Percentiles rank a stretch among this genome's conserved stretches.
Conservation (phyloP, 257 asterid genomes). For the Verbena officinalis region DNA sequence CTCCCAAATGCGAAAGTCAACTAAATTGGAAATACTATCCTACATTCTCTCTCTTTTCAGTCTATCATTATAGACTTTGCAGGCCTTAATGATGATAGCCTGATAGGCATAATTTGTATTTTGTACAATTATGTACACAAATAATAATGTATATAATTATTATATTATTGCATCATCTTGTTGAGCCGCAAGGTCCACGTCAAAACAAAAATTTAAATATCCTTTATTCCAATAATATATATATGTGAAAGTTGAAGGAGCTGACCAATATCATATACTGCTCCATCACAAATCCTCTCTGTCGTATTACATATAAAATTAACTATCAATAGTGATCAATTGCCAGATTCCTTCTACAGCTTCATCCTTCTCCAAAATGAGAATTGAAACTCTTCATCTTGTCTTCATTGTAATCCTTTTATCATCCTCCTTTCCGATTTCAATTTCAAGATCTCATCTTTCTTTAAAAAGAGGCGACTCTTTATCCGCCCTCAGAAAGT, state of each 20-base stretch:
- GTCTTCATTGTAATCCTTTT: conserved; percentile 16
- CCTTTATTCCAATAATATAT: not conserved
- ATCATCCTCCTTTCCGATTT: conserved; percentile 6
- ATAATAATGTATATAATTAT: too few relatives aligned
- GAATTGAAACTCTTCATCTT: conserved; percentile 13
- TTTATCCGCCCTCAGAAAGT: conserved; percentile 46
- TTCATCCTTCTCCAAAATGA: conserved; percentile 27
- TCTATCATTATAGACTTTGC: not conserved
- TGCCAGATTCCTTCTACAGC: not conserved
- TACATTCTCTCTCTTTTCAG: not conserved
- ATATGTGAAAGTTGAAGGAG: not conserved
- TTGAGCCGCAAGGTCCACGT: conserved; percentile 32
- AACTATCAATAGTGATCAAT: not conserved
- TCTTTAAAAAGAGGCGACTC: conserved; percentile 41
- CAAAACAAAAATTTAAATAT: not conserved
- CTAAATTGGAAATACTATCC: not conserved
- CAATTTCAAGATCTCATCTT: conserved; percentile 32
- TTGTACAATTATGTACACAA: too few relatives aligned
- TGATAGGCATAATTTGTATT: too few relatives aligned
- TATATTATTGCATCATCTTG: not conserved
- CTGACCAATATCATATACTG: conserved; percentile 14
- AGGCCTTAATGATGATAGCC: not conserved
- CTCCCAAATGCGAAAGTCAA: conserved; percentile 12
- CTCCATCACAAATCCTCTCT: too few relatives aligned
- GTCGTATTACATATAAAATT: not conserved